These are phyloP conservation scores for Rhizopogon rudus DNA, from an alignment of 768 basidiomycete genomes.

Conservation along the genomic window DNA sequence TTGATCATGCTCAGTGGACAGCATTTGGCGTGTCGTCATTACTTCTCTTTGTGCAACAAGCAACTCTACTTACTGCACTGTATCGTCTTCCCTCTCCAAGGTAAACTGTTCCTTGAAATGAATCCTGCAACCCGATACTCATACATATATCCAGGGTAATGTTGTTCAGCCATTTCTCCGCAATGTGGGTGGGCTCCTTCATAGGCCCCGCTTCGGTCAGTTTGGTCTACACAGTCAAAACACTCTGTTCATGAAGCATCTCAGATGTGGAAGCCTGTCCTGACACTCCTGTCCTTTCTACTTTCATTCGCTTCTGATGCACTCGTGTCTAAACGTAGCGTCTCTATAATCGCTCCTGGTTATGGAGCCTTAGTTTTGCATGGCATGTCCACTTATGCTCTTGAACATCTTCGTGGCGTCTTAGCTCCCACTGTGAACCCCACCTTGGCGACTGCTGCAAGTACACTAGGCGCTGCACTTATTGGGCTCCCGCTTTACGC, in stretches of 20 bases:
- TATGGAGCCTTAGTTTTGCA: slow-evolving; percentile 63
- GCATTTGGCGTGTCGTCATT: slow-evolving; percentile 64
- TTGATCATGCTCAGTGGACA: slow-evolving; percentile 51
- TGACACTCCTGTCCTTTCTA: slow-evolving; percentile 42
- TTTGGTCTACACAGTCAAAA: background rate
- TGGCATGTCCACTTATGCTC: slow-evolving; percentile 51
- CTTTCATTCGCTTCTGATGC: slow-evolving; percentile 59
- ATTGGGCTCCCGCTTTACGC: slow-evolving; percentile 62
- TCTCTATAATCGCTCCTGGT: slow-evolving; percentile 46
- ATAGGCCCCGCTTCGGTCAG: slow-evolving; percentile 45
- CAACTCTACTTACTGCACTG: slow-evolving; percentile 61
- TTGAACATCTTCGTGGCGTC: slow-evolving; percentile 58
- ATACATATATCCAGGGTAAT: slow-evolving; percentile 45
- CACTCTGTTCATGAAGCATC: slow-evolving; percentile 1
- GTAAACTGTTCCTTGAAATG: slow-evolving; percentile 33
- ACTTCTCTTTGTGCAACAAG: slow-evolving; percentile 63
- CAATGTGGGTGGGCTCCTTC: slow-evolving; percentile 58
- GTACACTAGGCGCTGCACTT: slow-evolving; percentile 56
- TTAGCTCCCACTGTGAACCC: slow-evolving; percentile 55
- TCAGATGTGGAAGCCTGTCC: slow-evolving; percentile 47
- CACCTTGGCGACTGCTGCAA: slow-evolving; percentile 50
- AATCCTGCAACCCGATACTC: background rate
- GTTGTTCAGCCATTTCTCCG: slow-evolving; percentile 64
- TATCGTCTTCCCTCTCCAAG: slow-evolving; percentile 63
- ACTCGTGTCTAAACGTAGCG: slow-evolving; percentile 30